Evolutionary conservation across 2,329 filamentous ascomycete genomes (phyloP), one percentile per base, ranked within the genome.

Genomic region (Colletotrichum sp.): DNA sequence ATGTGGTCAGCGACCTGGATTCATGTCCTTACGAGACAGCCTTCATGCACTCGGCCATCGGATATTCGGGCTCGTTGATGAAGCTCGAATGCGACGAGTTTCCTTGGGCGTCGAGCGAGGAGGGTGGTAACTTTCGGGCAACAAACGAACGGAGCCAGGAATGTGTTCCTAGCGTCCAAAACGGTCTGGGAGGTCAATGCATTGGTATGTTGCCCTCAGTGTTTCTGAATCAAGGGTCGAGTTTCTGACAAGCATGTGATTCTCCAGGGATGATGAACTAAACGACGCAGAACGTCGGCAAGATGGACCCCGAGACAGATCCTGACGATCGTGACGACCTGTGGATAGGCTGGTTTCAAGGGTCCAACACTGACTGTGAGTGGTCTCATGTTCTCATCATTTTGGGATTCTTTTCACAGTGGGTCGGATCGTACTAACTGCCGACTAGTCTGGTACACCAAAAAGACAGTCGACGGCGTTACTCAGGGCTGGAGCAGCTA

Each of bases 71-170:
- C 15, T 60, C 57, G 44, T 26, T 68, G 32, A 49, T 52, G 52
- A 44, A 44, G 32, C 52, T 68, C 32, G 49, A 73, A 2, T 73
- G 71, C 52, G 26, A 73, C 24, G 71, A 73, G 71, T 73, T 59
- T 52, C 71, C 71, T 9, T 69, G 64, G 71, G 71, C 52, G 5
- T 24, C 52, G 18, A 39, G 26, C 30, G 64, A 73, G 57, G 71
- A 73, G 28, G 71, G 71, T 16, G 71, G 71, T 16, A 34, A 73
- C 30, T 73, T 68, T 34, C n/a, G 55, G 49, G 55, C n/a, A 52
- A 52, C 21, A 15, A 52, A 52, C 49, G 18, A 52, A n/a, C 63
- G 71, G 15, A 60, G 44, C 34, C 63, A 62, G 1, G n/a, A n/a
- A 10, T 73, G 71, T 49, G 64, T 73, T 24, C 64, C 71, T 7